These are phyloP conservation scores for Apophysomyces ossiformis DNA, from an alignment of 371 early-diverging fungal species.

Conservation along the genomic window DNA sequence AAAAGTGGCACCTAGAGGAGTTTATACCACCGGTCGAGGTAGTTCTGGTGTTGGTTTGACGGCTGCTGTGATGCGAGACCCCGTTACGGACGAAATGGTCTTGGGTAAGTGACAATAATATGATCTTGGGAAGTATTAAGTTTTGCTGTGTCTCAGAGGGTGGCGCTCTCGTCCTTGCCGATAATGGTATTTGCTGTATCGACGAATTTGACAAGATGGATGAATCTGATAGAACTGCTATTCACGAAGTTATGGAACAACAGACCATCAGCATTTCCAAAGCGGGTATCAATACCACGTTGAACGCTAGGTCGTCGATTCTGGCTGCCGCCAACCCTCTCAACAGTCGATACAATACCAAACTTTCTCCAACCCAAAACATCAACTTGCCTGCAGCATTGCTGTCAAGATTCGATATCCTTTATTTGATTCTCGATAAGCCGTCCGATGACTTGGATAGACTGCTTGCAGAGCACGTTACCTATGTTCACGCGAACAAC, in stretches of 20 bases:
- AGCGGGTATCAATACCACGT: slow-evolving; percentile 93
- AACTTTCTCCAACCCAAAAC: slow-evolving; percentile 85
- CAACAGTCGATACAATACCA: slow-evolving; percentile 86
- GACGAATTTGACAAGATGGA: slow-evolving; percentile 97
- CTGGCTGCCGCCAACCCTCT: slow-evolving; percentile 93
- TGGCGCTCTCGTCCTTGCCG: slow-evolving; percentile 76
- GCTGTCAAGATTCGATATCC: slow-evolving; percentile 96
- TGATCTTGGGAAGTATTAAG: not conserved
- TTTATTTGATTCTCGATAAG: slow-evolving; percentile 89
- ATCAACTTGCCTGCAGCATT: slow-evolving; percentile 97
- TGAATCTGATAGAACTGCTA: slow-evolving; percentile 86
- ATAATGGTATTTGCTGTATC: slow-evolving; percentile 94
- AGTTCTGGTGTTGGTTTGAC: slow-evolving; percentile 96
- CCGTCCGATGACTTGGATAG: slow-evolving; percentile 77
- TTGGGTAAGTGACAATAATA: slow-evolving; percentile 52
- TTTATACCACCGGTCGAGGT: slow-evolving; percentile 95
- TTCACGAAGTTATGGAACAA: slow-evolving; percentile 98
- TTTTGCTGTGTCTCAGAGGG: not conserved
- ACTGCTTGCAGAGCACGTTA: slow-evolving; percentile 88
- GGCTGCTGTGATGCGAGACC: slow-evolving; percentile 87
- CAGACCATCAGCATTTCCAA: slow-evolving; percentile 92
- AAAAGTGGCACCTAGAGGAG: slow-evolving; percentile 87
- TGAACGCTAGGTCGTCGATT: slow-evolving; percentile 91
- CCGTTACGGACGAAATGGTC: slow-evolving; percentile 87
- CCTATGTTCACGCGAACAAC: slow-evolving; percentile 88